Conservation (phyloP, 2,329 filamentous ascomycete genomes). For the Taxawa tesnikishii region DNA sequence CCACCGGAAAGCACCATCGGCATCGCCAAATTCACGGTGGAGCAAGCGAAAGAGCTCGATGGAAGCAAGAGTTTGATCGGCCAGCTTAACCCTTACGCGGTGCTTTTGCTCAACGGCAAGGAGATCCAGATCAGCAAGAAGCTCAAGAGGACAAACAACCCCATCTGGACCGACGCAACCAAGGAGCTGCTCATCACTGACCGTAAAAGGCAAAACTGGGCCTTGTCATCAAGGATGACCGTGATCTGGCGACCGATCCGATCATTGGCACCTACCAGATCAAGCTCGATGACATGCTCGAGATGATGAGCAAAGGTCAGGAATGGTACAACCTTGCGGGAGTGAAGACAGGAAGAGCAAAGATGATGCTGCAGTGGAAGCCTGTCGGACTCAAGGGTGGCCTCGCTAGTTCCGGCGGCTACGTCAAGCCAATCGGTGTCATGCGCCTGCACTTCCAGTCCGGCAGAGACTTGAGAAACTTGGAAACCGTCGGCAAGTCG, state of each 20-base stretch:
- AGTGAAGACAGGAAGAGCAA: constrained; percentile 70
- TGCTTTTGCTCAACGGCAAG: constrained; percentile 81
- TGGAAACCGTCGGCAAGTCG: constrained; percentile 92
- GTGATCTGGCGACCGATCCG: constrained; percentile 71
- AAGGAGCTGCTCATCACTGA: constrained; percentile 96
- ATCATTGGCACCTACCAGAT: constrained; percentile 88
- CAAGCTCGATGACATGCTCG: constrained; percentile 85
- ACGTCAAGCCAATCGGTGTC: constrained; percentile 86
- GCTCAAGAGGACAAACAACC: constrained; percentile 93
- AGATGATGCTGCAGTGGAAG: constrained; percentile 90
- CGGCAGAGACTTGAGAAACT: constrained; percentile 72
- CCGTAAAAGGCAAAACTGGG: constrained; percentile 82
- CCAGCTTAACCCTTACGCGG: constrained; percentile 79
- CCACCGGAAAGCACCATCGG: constrained; percentile 85
- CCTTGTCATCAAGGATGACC: constrained; percentile 88
- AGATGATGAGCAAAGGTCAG: constrained; percentile 80
- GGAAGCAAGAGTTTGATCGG: constrained; percentile 85
- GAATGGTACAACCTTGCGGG: constrained; percentile 91
- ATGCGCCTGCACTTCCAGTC: constrained; percentile 87
- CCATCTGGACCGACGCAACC: constrained; percentile 84
- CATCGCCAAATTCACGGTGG: constrained; percentile 84
- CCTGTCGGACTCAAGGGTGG: constrained; percentile 78
- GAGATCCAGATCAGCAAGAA: constrained; percentile 82
- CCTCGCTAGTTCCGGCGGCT: constrained; percentile 67
- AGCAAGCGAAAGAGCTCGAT: constrained; percentile 94